Percentiles rank a stretch among this genome's conserved stretches.
phyloP scores from a whole-genome alignment of 805 yeast species.

The Metschnikowia koreensis region DNA sequence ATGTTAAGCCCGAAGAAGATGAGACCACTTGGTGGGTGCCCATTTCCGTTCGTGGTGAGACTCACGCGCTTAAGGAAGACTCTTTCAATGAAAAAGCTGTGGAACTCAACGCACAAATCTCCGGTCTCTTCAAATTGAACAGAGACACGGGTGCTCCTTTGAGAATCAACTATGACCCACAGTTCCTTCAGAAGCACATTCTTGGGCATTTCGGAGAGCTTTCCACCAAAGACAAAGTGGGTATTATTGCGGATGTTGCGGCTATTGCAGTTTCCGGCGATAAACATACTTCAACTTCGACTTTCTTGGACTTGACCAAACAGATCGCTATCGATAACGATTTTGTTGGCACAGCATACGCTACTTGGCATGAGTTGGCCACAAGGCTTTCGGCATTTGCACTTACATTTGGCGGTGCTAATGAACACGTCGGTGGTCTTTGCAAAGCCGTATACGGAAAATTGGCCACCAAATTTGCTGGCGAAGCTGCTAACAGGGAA shows the following conservation, averaged over 20 bases:
- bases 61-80: slow-evolving; percentile 14
- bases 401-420: slow-evolving; percentile 32
- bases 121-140: slow-evolving; percentile 46
- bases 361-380: slow-evolving; percentile 56
- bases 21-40: slow-evolving; percentile 60
- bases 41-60: slow-evolving; percentile 26
- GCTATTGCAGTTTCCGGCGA: slow-evolving; percentile 50
- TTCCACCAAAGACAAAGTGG: slow-evolving; percentile 50
- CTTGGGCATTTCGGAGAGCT: slow-evolving; percentile 37
- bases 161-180: slow-evolving; percentile 51
- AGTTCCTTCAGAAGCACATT: slow-evolving; percentile 40
- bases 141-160: slow-evolving; percentile 51
- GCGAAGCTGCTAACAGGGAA: slow-evolving; percentile 13
- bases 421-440: slow-evolving; percentile 26
- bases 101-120: slow-evolving; percentile 2
- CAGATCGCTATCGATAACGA: slow-evolving; percentile 25
- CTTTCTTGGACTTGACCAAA: slow-evolving; percentile 44
- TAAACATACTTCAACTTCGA: slow-evolving; percentile 31
- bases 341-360: slow-evolving; percentile 35
- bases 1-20: slow-evolving; percentile 56
- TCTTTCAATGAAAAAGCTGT: slow-evolving; percentile 22
- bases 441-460: slow-evolving; percentile 28
- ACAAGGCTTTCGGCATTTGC: slow-evolving; percentile 37
- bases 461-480: slow-evolving; percentile 27
- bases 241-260: slow-evolving; percentile 52